phyloP scores from a whole-genome alignment of 345 rosid genomes.

The Aethionema arabicum region DNA sequence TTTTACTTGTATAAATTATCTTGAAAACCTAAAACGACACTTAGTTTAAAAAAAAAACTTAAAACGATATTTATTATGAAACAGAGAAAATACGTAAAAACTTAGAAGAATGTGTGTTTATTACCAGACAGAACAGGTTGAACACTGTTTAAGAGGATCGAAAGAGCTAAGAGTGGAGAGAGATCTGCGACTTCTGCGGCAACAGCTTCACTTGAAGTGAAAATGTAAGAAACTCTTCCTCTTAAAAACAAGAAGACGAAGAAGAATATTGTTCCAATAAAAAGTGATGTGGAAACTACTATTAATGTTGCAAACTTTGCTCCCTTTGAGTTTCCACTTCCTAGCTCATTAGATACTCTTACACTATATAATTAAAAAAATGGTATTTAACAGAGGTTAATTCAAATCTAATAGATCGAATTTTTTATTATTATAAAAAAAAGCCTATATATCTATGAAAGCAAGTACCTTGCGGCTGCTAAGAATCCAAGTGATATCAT shows the following conservation, averaged over 20 bases:
- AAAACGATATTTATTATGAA: no score
- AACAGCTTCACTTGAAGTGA: conserved; percentile 49
- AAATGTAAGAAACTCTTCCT: conserved; percentile 56
- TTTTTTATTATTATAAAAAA: no score
- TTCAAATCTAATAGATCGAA: no score
- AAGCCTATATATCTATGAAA: neutral
- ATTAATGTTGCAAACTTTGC: no score
- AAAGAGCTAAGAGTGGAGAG: conserved; percentile 66
- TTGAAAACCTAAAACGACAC: no score
- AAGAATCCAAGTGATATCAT: conserved; percentile 77
- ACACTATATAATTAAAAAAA: neutral
- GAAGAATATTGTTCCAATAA: conserved; percentile 50
- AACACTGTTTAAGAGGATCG: conserved; percentile 70
- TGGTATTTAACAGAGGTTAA: neutral
- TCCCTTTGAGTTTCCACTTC: no score
- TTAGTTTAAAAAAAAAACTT: no score
- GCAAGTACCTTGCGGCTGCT: conserved; percentile 60
- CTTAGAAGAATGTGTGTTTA: no score
- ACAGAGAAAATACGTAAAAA: no score
- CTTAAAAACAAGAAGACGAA: conserved; percentile 46
- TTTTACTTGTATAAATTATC: no score
- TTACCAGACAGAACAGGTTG: conserved; percentile 84
- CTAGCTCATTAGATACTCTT: no score
- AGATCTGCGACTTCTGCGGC: conserved; percentile 57
- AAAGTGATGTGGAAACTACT: conserved; percentile 52